Base-by-base conservation (phyloP, 768 basidiomycete species). In the Clavaria fumosa region DNA sequence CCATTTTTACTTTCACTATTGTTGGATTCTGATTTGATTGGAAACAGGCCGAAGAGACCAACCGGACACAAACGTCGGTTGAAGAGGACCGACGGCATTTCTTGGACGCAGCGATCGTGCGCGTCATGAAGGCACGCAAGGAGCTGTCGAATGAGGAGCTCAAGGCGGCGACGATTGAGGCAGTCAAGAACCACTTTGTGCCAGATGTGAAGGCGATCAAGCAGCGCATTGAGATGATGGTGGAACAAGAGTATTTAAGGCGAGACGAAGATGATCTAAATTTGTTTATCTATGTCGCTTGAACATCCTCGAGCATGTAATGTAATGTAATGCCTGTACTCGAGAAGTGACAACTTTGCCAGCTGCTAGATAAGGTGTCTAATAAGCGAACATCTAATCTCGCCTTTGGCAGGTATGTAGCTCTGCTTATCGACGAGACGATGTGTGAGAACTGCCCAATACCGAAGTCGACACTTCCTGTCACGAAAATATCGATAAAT, bases 51-150 rank as follows among this genome's bases (percentile, higher is more conserved):
- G 91, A 96, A 51, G 95, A 99, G 59, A 72, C 78, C 15, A 69
- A 71, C 42, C 71, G 75, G 39, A 91, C 86, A 4, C 85, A 86
- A 49, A 69, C 67, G 2, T 70, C 79, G 32, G 86, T 99, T 26
- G 83, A 91, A 45, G 74, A 77, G 23, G 90, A 96, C 55, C 73
- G 93, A 42, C 77, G 78, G 43, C 70, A 78, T 48, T 76, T 78
- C 41, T 65, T 97, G 10, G 89, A 97, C 47, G 90, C 90, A 1
- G 91, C 91, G 15, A 91, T 99, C 48, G 93, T 99, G 23, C 78
- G 95, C 4, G 75, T 93, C 50, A 91, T 97, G 89, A 97, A 97
- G 55, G 77, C 75, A 2, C 72, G 74, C 48, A 97, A 93, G 60
- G 80, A 82, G 57, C 63, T 93, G 57, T 64, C 61, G 18, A 75